These are phyloP conservation scores for Dalbergia cultrata DNA, from an alignment of 306 rosid species.

Conservation along the genomic window DNA sequence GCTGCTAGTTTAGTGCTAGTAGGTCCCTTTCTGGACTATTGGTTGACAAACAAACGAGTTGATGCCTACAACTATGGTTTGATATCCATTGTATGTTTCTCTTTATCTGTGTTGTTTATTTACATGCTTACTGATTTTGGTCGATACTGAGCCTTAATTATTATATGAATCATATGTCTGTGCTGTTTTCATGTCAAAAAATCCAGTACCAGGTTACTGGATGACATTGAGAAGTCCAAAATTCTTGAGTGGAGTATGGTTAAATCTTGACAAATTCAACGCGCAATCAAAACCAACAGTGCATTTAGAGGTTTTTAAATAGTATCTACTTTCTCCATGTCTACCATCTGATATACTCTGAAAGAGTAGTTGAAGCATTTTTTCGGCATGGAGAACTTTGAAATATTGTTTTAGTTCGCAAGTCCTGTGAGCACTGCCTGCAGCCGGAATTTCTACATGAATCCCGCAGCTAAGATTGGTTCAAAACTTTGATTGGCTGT, in stretches of 20 bases:
- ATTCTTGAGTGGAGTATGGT: slow-evolving; percentile 15
- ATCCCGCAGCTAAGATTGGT: background rate
- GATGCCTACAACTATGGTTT: slow-evolving; percentile 57
- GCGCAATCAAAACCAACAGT: background rate
- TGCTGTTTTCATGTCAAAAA: background rate
- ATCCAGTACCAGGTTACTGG: background rate
- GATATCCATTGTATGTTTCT: slow-evolving; percentile 61
- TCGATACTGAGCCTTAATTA: background rate
- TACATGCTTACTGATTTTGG: slow-evolving; percentile 2
- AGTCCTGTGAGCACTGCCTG: slow-evolving; percentile 11
- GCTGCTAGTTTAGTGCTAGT: slow-evolving; percentile 65
- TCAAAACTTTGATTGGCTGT: background rate
- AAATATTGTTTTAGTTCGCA: background rate
- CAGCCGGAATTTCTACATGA: background rate
- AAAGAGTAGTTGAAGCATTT: background rate
- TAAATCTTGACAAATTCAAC: background rate
- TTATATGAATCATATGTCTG: slow-evolving; percentile 12
- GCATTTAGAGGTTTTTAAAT: background rate
- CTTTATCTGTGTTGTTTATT: slow-evolving; percentile 2
- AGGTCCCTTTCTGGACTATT: slow-evolving; percentile 80
- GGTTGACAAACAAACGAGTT: slow-evolving; percentile 74
- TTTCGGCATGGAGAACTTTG: background rate
- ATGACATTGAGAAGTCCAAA: background rate
- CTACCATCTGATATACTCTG: background rate
- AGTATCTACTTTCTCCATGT: background rate